These are phyloP conservation scores for Agrostemma githago DNA, from an alignment of 148 eudicot genomes.

Conservation along the genomic window DNA sequence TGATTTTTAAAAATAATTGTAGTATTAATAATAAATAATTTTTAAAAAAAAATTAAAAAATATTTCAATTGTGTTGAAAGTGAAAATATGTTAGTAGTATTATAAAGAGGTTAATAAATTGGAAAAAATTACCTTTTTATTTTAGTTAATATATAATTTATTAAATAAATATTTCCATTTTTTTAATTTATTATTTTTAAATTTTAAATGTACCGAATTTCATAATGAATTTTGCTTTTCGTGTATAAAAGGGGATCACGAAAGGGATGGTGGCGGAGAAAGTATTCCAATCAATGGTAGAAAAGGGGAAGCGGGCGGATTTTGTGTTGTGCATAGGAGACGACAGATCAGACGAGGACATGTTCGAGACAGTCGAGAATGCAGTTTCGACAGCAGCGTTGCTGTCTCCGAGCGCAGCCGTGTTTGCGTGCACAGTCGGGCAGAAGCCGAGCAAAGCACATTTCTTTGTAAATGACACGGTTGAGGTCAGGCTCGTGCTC, in stretches of 20 bases:
- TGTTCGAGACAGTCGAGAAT: constrained; percentile 64
- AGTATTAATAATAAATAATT: no score
- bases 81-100: no score
- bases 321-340: constrained; percentile 76
- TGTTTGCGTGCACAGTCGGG: constrained; percentile 77
- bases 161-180: no score
- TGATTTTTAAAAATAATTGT: no score
- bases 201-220: background rate
- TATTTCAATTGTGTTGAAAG: no score
- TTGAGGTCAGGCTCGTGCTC: constrained; percentile 33
- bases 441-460: constrained; percentile 71
- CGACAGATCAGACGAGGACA: constrained; percentile 76
- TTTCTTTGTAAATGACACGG: constrained; percentile 38
- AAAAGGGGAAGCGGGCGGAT: constrained; percentile 60
- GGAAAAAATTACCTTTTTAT: no score
- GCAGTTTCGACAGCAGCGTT: constrained; percentile 43
- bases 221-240: background rate
- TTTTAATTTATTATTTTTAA: no score
- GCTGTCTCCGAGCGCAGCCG: constrained; percentile 59
- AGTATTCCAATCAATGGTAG: constrained; percentile 45
- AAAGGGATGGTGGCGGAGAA: constrained; percentile 65
- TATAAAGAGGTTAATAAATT: no score
- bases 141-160: no score
- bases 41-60: no score
- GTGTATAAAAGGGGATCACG: constrained; percentile 46